These are phyloP conservation scores for Deinandra increscens DNA, from an alignment of 129 eudicot genomes.

Conservation along the genomic window DNA sequence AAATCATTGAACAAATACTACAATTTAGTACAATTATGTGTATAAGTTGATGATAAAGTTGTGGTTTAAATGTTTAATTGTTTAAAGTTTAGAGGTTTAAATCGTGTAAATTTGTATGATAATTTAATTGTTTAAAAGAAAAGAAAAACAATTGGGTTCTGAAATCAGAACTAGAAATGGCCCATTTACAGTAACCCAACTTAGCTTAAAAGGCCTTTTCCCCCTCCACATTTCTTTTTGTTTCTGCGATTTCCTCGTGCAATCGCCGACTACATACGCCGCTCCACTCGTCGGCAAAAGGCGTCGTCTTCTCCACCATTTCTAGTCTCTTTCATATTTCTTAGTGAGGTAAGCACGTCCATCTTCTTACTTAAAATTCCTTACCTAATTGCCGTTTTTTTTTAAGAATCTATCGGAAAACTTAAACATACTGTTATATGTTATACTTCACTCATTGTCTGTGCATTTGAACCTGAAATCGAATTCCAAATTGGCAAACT, in stretches of 20 bases:
- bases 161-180: neutral
- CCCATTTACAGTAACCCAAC: slow-evolving; percentile 2
- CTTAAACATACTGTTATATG: neutral
- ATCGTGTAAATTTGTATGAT: too few relatives aligned
- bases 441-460: neutral
- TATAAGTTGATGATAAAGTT: too few relatives aligned
- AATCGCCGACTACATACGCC: slow-evolving; percentile 4
- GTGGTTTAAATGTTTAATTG: too few relatives aligned
- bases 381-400: neutral
- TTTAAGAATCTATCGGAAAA: neutral
- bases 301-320: slow-evolving; percentile 5
- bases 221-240: neutral
- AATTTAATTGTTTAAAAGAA: too few relatives aligned
- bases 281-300: neutral
- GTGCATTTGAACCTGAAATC: neutral
- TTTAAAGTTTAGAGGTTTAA: too few relatives aligned
- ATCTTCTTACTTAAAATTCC: neutral
- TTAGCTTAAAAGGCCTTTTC: neutral
- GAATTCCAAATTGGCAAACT: neutral
- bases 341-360: neutral
- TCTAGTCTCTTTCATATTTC: too few relatives aligned
- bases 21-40: too few relatives aligned
- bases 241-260: neutral
- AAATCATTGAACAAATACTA: too few relatives aligned
- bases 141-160: too few relatives aligned